A percentile compares a stretch with the other conserved stretches of the same genome.
These are phyloP conservation scores for Podochytrium sp. DNA, from an alignment of 192 early-diverging fungal species.

Conservation along the genomic window DNA sequence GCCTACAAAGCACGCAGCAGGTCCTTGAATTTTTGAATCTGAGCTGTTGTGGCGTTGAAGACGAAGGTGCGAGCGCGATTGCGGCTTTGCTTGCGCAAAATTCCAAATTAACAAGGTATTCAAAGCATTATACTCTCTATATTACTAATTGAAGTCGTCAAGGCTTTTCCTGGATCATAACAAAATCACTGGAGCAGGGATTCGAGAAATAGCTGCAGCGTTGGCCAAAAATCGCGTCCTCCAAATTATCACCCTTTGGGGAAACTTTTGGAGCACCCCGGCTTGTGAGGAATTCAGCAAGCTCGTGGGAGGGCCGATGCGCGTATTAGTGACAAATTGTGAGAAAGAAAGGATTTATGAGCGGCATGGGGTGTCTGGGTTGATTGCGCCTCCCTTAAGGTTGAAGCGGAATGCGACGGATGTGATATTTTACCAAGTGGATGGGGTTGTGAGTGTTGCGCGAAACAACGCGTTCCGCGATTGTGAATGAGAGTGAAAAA, in stretches of 20 bases:
- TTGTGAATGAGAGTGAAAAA: no score
- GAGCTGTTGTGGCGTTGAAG: conserved; percentile 47
- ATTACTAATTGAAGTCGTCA: background rate
- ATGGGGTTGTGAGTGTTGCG: background rate
- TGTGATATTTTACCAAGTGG: background rate
- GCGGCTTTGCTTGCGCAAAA: conserved; percentile 39
- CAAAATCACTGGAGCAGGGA: conserved; percentile 47
- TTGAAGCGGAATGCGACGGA: background rate
- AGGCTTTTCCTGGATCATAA: conserved; percentile 54
- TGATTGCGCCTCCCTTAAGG: background rate
- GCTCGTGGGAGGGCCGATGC: conserved; percentile 43
- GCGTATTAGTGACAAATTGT: conserved; percentile 7
- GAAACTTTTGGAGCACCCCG: conserved; percentile 45
- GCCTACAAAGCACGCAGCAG: conserved; percentile 35
- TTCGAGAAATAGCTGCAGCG: conserved; percentile 35
- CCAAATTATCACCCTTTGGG: conserved; percentile 45
- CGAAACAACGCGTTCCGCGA: background rate
- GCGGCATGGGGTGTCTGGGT: background rate
- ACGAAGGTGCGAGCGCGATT: conserved; percentile 52
- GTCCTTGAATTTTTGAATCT: conserved; percentile 40
- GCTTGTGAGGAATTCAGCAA: conserved; percentile 49
- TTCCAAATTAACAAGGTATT: conserved; percentile 9
- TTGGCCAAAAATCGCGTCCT: conserved; percentile 33
- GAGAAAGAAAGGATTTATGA: background rate
- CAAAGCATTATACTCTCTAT: background rate